These are phyloP conservation scores for Verticillium isaacii DNA, from an alignment of 2,329 filamentous ascomycete species.

Conservation along the genomic window DNA sequence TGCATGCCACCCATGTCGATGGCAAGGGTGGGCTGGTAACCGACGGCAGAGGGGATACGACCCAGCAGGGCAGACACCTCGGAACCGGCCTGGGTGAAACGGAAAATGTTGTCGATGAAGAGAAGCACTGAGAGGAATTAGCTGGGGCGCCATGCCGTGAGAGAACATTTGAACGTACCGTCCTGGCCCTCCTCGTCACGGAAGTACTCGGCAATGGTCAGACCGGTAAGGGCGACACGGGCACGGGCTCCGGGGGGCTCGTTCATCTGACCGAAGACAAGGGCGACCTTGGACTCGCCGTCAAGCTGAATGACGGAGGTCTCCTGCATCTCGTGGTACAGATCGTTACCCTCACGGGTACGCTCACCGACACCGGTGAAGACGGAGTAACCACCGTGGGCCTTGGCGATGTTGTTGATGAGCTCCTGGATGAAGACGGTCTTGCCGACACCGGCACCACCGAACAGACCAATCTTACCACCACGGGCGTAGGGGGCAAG, in stretches of 20 bases:
- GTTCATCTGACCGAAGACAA: conserved; percentile 99
- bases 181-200: conserved; percentile 75
- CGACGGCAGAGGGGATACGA: conserved; percentile 99
- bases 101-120: conserved; percentile 99
- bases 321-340: conserved; percentile 99
- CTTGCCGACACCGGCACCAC: conserved; percentile 99
- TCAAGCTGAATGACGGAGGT: conserved; percentile 99
- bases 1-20: conserved; percentile 99
- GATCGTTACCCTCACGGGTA: conserved; percentile 99
- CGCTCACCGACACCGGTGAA: conserved; percentile 99
- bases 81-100: conserved; percentile 99
- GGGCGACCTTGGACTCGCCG: conserved; percentile 97
- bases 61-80: conserved; percentile 98
- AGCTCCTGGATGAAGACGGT: conserved; percentile 99
- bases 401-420: conserved; percentile 99
- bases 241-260: conserved; percentile 99
- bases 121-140: conserved; percentile 66
- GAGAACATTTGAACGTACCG: conserved; percentile 45
- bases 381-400: conserved; percentile 99
- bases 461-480: conserved; percentile 99
- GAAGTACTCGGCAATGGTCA: conserved; percentile 81
- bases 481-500: conserved; percentile 99
- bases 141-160: conserved; percentile 6
- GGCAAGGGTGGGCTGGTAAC: conserved; percentile 98
- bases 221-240: conserved; percentile 95